Percentiles rank a stretch among this genome's conserved stretches.
phyloP scores from a whole-genome alignment of 176 grass and related monocot species.

The Zea luxurians region DNA sequence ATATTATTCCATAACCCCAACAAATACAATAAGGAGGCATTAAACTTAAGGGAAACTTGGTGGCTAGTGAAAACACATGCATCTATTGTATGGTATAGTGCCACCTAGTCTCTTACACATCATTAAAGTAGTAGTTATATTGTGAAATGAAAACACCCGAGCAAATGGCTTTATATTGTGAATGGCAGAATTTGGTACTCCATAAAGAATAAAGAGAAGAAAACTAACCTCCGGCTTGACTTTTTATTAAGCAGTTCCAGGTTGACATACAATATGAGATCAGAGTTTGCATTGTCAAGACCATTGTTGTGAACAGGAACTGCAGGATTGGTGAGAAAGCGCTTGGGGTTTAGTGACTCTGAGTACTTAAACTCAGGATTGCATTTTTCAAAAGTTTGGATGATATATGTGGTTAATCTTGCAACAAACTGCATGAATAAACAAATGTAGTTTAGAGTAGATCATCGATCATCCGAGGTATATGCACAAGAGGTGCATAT shows the following conservation, averaged over 20 bases:
- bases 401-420: slow-evolving; percentile 76
- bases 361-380: slow-evolving; percentile 78
- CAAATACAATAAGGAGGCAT: neutral
- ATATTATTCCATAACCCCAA: neutral
- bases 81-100: neutral
- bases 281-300: slow-evolving; percentile 90
- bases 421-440: slow-evolving; percentile 67
- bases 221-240: slow-evolving; percentile 68
- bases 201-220: slow-evolving; percentile 11
- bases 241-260: slow-evolving; percentile 73
- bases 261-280: slow-evolving; percentile 91
- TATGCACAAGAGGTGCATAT: slow-evolving; percentile 25
- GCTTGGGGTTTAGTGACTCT: slow-evolving; percentile 78
- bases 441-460: slow-evolving; percentile 36
- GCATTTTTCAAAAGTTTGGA: slow-evolving; percentile 79
- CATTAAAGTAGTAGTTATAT: neutral
- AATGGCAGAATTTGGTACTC: slow-evolving; percentile 10
- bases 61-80: neutral
- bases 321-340: slow-evolving; percentile 84
- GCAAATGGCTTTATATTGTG: neutral
- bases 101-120: neutral
- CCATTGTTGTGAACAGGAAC: slow-evolving; percentile 70
- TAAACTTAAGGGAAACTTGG: neutral
- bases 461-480: neutral
- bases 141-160: neutral